These are phyloP conservation scores for Calocybe indica DNA, from an alignment of 768 basidiomycete genomes.

Conservation along the genomic window DNA sequence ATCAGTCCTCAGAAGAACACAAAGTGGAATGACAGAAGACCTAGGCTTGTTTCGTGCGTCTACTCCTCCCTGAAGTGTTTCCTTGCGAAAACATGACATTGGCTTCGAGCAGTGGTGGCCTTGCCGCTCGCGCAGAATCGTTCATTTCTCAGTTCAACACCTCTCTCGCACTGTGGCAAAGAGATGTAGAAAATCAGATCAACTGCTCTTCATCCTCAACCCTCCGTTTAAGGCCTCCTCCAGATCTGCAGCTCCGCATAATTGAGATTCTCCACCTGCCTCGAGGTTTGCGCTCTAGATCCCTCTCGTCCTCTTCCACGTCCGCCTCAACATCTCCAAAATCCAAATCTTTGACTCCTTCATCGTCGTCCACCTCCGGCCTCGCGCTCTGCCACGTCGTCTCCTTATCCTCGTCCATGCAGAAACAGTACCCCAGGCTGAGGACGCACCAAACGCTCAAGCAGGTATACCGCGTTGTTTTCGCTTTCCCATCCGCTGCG, in stretches of 20 bases:
- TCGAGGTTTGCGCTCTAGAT: conserved; percentile 8
- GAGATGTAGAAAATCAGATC: conserved; percentile 29
- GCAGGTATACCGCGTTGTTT: too few relatives aligned
- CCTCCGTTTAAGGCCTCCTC: conserved; percentile 18
- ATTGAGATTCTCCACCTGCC: conserved; percentile 33
- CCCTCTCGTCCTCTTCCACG: conserved; percentile 20
- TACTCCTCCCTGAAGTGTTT: background rate
- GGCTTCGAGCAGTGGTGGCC: conserved; percentile 38
- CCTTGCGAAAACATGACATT: background rate
- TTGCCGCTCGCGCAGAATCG: conserved; percentile 44
- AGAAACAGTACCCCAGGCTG: too few relatives aligned
- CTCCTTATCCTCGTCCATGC: too few relatives aligned
- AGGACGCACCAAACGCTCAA: too few relatives aligned
- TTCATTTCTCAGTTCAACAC: conserved; percentile 38
- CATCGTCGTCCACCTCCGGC: background rate
- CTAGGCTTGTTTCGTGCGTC: conserved; percentile 44
- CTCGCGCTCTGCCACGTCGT: too few relatives aligned
- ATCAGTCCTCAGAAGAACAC: conserved; percentile 53
- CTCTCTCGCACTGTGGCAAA: conserved; percentile 46
- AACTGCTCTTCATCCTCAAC: conserved; percentile 22
- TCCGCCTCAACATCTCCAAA: conserved; percentile 10
- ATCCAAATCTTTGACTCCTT: background rate
- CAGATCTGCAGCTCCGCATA: conserved; percentile 40
- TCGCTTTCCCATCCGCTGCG: too few relatives aligned
- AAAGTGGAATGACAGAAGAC: conserved; percentile 28